A percentile compares a stretch with the other conserved stretches of the same genome.
Conservation (phyloP, 2,329 filamentous ascomycete genomes). For the Stenocarpella maydis region DNA sequence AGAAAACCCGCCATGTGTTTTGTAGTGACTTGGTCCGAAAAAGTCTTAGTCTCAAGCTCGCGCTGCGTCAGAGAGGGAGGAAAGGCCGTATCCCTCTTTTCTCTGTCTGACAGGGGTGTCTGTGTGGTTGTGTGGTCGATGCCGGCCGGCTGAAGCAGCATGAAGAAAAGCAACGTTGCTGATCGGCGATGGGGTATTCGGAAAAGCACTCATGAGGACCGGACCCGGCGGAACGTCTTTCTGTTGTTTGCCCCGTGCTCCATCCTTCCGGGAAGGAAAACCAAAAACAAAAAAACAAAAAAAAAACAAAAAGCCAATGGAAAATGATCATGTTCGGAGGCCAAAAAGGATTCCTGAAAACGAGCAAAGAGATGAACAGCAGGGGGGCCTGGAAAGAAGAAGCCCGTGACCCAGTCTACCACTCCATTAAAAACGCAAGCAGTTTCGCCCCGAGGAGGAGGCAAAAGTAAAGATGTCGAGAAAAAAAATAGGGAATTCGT, state of each 20-base stretch:
- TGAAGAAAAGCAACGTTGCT: conserved; percentile 16
- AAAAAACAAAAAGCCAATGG: neutral
- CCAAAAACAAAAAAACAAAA: neutral
- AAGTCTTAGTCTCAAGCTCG: conserved; percentile 2
- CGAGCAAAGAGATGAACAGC: neutral
- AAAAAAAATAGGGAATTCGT: conserved; percentile 33
- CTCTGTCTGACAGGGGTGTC: conserved; percentile 4
- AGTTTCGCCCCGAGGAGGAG: conserved; percentile 11
- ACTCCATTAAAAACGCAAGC: conserved; percentile 23
- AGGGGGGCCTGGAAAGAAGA: neutral
- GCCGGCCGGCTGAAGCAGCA: conserved; percentile 8
- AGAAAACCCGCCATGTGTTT: neutral
- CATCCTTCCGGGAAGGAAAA: conserved; percentile 12
- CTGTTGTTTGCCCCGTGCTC: conserved; percentile 32
- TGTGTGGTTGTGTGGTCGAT: too few relatives aligned
- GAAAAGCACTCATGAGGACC: conserved; percentile 18
- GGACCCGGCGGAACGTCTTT: conserved; percentile 35
- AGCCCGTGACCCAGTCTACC: conserved; percentile 19
- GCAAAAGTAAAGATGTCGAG: neutral
- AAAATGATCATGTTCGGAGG: neutral
- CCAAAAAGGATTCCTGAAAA: conserved; percentile 5
- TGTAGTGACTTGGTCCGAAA: neutral
- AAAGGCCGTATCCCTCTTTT: neutral
- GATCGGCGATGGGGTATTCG: conserved; percentile 15
- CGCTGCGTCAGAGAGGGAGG: neutral